Conservation (phyloP, 2,329 filamentous ascomycete genomes). For the Colletotrichum truncatum region DNA sequence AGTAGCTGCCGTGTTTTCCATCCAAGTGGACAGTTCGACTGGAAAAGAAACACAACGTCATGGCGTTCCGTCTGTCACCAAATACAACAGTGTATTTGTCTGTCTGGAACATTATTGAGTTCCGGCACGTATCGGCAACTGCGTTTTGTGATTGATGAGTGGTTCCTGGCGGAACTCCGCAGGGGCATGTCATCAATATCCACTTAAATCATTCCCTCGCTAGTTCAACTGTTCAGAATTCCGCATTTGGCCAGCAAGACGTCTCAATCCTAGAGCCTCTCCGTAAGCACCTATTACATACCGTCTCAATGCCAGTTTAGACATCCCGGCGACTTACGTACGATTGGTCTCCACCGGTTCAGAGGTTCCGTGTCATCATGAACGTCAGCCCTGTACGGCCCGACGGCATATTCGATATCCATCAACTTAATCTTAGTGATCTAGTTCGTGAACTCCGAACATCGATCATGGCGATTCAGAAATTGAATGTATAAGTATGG, state of each 20-base stretch:
- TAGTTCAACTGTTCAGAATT: no score
- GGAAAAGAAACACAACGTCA: neutral
- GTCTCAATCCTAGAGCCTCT: no score
- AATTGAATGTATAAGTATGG: neutral
- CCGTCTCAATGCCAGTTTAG: no score
- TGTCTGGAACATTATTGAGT: neutral
- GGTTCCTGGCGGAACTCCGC: neutral
- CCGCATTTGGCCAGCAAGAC: no score
- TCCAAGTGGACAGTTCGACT: neutral
- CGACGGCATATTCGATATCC: neutral
- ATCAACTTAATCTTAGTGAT: neutral
- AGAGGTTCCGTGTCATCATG: no score
- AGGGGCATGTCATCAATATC: neutral
- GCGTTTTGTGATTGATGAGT: neutral
- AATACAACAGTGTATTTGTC: no score
- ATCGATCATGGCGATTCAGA: no score
- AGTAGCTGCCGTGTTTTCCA: neutral
- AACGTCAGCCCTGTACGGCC: no score
- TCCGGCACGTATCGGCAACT: neutral
- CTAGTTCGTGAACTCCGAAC: neutral
- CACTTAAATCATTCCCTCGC: accelerated
- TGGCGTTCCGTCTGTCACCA: no score
- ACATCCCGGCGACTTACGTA: no score
- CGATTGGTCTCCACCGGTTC: no score
- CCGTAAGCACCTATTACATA: no score